phyloP scores from a whole-genome alignment of 495 filamentous ascomycete species.

The Aspergillus affinis region DNA sequence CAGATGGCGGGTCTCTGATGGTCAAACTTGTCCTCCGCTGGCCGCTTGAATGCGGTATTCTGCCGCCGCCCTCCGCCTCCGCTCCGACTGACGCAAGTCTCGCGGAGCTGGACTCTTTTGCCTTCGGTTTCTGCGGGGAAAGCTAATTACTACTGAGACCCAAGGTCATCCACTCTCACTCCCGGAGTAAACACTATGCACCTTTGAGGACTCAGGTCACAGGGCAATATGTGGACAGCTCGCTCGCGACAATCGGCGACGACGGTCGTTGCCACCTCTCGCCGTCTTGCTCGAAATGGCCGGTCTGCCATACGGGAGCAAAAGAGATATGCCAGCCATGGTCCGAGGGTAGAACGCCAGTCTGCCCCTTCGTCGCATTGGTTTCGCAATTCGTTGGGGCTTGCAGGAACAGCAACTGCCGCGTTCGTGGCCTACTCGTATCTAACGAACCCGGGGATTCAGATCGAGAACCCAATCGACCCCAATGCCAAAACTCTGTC shows the following conservation, averaged over 20 bases:
- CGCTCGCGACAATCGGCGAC: conserved; percentile 29
- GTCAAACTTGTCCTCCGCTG: conserved; percentile 13
- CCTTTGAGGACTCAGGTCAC: conserved; percentile 4
- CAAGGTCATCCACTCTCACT: background rate
- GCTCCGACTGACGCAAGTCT: conserved; percentile 27
- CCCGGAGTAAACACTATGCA: conserved; percentile 4
- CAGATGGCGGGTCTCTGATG: background rate
- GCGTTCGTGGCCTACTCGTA: conserved; percentile 39
- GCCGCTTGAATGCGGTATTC: conserved; percentile 32
- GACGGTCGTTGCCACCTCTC: conserved; percentile 20
- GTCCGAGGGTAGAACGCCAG: conserved; percentile 17
- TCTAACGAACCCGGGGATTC: conserved; percentile 22
- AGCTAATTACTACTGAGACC: background rate
- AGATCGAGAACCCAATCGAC: conserved; percentile 20
- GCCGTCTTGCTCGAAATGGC: conserved; percentile 19
- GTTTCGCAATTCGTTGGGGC: conserved; percentile 36
- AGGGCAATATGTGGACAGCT: conserved; percentile 32
- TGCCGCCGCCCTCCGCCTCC: conserved; percentile 37
- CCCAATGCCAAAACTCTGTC: conserved; percentile 25
- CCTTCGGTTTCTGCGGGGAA: background rate
- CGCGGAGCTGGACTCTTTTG: background rate
- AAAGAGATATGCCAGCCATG: conserved; percentile 32
- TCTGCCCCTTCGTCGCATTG: conserved; percentile 26
- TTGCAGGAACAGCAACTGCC: conserved; percentile 37
- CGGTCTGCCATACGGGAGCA: conserved; percentile 26